Conservation (phyloP, 169 alveolate genomes). For the Eimeria maxima region DNA sequence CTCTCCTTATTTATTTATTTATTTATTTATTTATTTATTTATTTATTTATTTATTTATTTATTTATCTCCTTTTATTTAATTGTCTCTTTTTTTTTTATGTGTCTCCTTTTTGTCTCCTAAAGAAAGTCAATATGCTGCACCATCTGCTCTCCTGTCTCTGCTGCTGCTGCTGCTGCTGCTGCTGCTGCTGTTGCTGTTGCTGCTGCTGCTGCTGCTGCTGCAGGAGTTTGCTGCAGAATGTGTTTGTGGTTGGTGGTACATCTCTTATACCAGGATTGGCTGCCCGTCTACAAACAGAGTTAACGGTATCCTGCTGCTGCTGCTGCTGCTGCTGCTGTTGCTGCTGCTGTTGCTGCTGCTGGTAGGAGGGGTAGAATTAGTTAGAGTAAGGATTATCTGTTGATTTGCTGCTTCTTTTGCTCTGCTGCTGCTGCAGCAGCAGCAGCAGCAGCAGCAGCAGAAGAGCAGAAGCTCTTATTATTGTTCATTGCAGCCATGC, state of each 20-base stretch:
- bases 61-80: too few species aligned
- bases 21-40: too few species aligned
- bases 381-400: too few species aligned
- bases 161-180: not conserved
- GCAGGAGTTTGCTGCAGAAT: too few species aligned
- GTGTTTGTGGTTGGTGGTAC: conserved; percentile 65
- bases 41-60: too few species aligned
- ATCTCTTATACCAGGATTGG: conserved; percentile 59
- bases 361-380: too few species aligned
- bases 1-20: not conserved
- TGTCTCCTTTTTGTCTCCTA: too few species aligned
- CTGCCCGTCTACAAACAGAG: conserved; percentile 69
- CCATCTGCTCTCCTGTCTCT: not conserved
- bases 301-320: not conserved
- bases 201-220: conserved; percentile 27
- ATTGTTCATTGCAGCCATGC: not conserved
- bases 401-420: too few species aligned
- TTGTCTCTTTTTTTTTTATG: too few species aligned
- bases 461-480: not conserved
- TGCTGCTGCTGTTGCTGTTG: conserved; percentile 43
- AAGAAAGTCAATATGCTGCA: not conserved
- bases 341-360: conserved; percentile 5
- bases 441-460: not conserved
- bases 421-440: conserved; percentile 24
- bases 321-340: not conserved